phyloP scores from a whole-genome alignment of 305 asterid genomes.

The Solanum aculeatissimum region DNA sequence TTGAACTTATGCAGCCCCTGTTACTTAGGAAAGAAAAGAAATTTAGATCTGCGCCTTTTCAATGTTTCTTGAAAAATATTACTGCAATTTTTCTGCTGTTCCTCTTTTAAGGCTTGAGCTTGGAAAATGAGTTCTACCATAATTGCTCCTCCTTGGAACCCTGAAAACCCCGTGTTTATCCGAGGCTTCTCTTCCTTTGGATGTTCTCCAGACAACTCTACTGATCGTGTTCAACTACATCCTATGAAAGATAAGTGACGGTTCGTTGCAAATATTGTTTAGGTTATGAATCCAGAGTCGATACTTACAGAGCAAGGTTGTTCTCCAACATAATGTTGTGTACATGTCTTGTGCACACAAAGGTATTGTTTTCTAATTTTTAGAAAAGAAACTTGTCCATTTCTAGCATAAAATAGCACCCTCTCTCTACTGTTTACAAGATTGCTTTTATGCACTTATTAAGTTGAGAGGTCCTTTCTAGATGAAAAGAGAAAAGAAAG shows the following conservation, averaged over 20 bases:
- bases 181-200: background rate
- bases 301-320: background rate
- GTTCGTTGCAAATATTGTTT: background rate
- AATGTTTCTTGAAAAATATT: background rate
- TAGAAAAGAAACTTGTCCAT: background rate
- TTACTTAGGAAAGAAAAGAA: background rate
- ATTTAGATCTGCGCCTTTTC: background rate
- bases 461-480: background rate
- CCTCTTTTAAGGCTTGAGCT: background rate
- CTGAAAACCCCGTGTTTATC: background rate
- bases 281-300: background rate
- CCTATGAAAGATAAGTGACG: background rate
- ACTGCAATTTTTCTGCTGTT: background rate
- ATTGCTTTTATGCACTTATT: background rate
- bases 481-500: background rate
- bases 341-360: background rate
- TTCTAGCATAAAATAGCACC: background rate
- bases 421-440: background rate
- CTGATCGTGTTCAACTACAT: background rate
- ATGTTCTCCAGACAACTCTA: background rate
- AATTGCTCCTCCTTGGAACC: background rate
- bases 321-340: background rate
- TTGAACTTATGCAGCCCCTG: background rate
- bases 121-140: background rate
- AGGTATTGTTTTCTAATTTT: background rate